phyloP scores from a whole-genome alignment of 2,329 filamentous ascomycete genomes.

The Chaetomium olivaceum region DNA sequence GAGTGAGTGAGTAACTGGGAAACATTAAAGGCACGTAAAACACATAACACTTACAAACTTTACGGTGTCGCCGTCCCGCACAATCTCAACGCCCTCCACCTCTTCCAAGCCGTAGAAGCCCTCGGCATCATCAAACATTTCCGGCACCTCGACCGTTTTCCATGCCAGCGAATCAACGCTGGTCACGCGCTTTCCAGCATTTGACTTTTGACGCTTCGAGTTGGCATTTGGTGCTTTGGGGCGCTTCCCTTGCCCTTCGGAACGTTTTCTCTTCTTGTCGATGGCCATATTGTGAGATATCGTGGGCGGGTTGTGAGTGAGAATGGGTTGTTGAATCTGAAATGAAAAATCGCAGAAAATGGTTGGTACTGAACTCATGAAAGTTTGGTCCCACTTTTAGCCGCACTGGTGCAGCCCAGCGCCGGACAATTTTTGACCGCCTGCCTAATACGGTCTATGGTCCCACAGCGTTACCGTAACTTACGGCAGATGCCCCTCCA shows the following conservation, averaged over 20 bases:
- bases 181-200: constrained; percentile 40
- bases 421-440: background rate
- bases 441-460: background rate
- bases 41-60: constrained; percentile 51
- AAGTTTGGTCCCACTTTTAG: constrained; percentile 25
- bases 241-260: constrained; percentile 28
- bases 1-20: constrained; percentile 23
- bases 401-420: too few species aligned
- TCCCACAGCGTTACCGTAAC: constrained; percentile 3
- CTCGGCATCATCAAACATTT: constrained; percentile 83
- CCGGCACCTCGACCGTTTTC: constrained; percentile 65
- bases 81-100: constrained; percentile 85
- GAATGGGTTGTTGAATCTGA: background rate
- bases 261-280: constrained; percentile 36
- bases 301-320: background rate
- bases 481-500: constrained; percentile 14
- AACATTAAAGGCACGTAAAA: background rate
- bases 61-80: constrained; percentile 62
- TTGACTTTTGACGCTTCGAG: constrained; percentile 35
- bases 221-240: constrained; percentile 17
- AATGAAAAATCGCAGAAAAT: constrained; percentile 25
- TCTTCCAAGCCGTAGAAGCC: constrained; percentile 93
- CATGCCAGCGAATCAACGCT: constrained; percentile 55
- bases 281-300: constrained; percentile 21
- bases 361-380: constrained; percentile 7